Evolutionary conservation across 106 monocot species (phyloP).

Genomic region (Narthecium ossifragum): DNA sequence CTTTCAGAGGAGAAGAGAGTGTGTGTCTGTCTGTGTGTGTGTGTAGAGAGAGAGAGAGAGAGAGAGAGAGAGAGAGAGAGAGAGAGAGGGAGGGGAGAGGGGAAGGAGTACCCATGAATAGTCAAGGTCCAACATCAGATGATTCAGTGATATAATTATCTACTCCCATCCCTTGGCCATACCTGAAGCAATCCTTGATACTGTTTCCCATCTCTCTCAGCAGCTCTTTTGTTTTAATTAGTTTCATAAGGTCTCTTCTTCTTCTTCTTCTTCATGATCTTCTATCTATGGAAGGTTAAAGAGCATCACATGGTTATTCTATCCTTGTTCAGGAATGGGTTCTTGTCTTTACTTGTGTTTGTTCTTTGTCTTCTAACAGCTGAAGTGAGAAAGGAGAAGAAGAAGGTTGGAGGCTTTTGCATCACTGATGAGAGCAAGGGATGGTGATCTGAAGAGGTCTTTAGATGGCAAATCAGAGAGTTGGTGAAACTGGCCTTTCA

Average conservation of each 20-base stretch:
- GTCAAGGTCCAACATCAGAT: constrained; percentile 15
- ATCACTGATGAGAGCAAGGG: not conserved
- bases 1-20: too few relatives aligned
- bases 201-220: not conserved
- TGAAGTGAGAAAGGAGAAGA: not conserved
- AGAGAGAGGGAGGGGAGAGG: constrained; percentile 4
- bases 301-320: not conserved
- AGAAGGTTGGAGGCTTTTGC: not conserved
- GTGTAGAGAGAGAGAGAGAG: not conserved
- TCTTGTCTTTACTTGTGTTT: not conserved
- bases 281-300: too few relatives aligned
- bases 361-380: not conserved
- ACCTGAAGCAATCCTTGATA: not conserved
- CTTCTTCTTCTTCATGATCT: too few relatives aligned
- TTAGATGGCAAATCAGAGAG: constrained; percentile 47
- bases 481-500: constrained; percentile 41
- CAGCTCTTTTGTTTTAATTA: not conserved
- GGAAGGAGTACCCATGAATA: constrained; percentile 8
- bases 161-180: constrained; percentile 6
- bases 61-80: constrained; percentile 3
- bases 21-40: too few relatives aligned
- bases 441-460: not conserved
- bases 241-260: too few relatives aligned
- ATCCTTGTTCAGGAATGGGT: not conserved
- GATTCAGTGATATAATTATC: constrained; percentile 12